Percentiles rank a stretch among this genome's conserved stretches.
Conservation (phyloP, 2,329 filamentous ascomycete species). For the Penicillium sp. region DNA sequence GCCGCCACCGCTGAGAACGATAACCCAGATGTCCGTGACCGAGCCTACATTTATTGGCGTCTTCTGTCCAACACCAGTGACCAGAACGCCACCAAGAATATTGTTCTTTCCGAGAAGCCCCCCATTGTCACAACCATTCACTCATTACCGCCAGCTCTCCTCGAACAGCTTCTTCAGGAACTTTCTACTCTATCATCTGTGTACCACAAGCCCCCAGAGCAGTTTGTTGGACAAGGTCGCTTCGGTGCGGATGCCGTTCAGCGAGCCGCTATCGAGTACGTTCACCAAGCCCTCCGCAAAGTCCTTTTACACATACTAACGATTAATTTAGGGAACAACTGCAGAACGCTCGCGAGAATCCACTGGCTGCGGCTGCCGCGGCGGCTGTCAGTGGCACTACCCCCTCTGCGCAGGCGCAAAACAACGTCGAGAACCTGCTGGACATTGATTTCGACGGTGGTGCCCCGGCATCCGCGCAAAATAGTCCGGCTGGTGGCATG, state of each 20-base stretch:
- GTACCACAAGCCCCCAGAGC: conserved; percentile 96
- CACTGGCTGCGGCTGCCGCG: conserved; percentile 80
- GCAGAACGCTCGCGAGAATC: conserved; percentile 89
- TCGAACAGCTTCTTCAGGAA: conserved; percentile 88
- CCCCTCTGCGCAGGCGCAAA: conserved; percentile 56
- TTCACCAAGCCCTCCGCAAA: conserved; percentile 8
- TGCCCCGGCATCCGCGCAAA: conserved; percentile 81
- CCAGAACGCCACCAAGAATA: conserved; percentile 84
- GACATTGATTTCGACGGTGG: conserved; percentile 96
- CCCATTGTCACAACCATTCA: conserved; percentile 93
- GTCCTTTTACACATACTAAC: conserved; percentile 17
- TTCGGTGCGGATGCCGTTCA: conserved; percentile 94
- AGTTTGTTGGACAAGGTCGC: conserved; percentile 94
- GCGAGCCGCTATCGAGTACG: conserved; percentile 82
- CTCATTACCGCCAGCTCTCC: conserved; percentile 74
- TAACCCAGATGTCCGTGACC: conserved; percentile 94
- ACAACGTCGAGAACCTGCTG: conserved; percentile 88
- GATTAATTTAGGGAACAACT: conserved; percentile 66
- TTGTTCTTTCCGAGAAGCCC: conserved; percentile 91
- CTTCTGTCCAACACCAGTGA: conserved; percentile 79
- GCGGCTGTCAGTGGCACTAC: conserved; percentile 60
- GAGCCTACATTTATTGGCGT: conserved; percentile 98
- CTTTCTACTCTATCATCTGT: conserved; percentile 94
- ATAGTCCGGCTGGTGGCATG: conserved; percentile 61
- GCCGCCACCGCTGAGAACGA: conserved; percentile 91